Evolutionary conservation across 495 filamentous ascomycete species (phyloP), one percentile per base, ranked within the genome.

Genomic region (Choiromyces venosus): DNA sequence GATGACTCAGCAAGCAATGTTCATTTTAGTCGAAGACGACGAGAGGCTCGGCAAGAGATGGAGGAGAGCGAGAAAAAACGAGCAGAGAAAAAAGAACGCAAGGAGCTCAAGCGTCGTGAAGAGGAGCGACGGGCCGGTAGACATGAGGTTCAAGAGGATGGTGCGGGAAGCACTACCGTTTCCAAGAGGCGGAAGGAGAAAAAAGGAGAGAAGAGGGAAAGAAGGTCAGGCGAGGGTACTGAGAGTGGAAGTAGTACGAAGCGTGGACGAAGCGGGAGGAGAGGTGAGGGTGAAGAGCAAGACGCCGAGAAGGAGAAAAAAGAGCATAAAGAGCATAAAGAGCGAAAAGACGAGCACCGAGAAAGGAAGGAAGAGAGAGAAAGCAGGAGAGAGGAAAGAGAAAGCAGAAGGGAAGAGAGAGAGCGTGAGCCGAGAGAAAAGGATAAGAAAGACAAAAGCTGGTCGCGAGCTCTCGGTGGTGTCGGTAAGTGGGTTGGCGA

Each of bases 1-100:
- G 89, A 91, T 78, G 89, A 91, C 80, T 87, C 85, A 52, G 95
- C 95, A 19, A 97, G 93, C 82, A 97, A 97, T 77, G 92, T 97
- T 70, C 91, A 89, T 12, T 81, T 80, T 70, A 74, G 72, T 68
- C 79, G 73, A 10, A 75, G 79, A 18, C 72, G 79, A 2, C 70
- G 79, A 64, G 75, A 73, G 7, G 79, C 74, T 66, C 71, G 73
- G 29, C 37, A 42, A 35, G 75, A 75, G 67, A 66, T 37, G 10
- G 72, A 79, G 44, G 65, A 70, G 35, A 42, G 39, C 29, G 67
- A 71, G 69, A 74, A 70, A 46, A 73, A 76, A 40, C 72, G 73
- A 44, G 65, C 61, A 35, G 76, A 80, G 65, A 73, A 78, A 37
- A 76, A 73, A 35, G 46, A 75, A 36, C 56, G 70, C 36, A 76